Evolutionary conservation across 352 stramenopile species (phyloP), one percentile per base, ranked within the genome.

Genomic region (Globisporangium alternatum): DNA sequence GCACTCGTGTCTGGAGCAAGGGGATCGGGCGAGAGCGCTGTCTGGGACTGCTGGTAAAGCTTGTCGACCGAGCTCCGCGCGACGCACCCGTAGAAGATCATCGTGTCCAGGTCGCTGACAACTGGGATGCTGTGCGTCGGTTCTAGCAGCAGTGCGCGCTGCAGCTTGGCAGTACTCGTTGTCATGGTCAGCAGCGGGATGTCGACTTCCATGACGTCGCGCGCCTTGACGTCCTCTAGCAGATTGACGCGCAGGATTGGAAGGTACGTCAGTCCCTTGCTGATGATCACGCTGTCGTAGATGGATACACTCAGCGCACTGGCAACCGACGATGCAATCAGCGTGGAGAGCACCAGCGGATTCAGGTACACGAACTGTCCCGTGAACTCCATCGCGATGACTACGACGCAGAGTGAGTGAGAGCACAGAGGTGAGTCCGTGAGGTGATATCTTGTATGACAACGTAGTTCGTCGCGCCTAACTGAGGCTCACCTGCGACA

Each of bases 381-480:
- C 5, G 81, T 90, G 55, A 91, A 83, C 56, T 91, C 83, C 10
- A 89, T 62, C 31, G 78, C 79, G 53, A 91, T 91, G n/a, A 91
- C 78, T 67, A 33, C 41, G 28, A 51, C 12, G 35, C 35, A 41
- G 35, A 9, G 35, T 13, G 44, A 51, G 44, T 6, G n/a, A 10
- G 4, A 44, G 28, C 3, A 60, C 33, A 60, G n/a, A 9, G 8
- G 2, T 21, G 22, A 33, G 51, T 31, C 17, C 33, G 37, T 58
- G 6, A 48, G 31, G 13, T 9, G 35, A 41, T 10, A 7, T 13
- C 0, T 44, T 44, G 5, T 19, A 21, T 19, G 19, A 1, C 41
- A 47, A 47, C 35, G 15, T 7, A 41, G 9, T 41, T 41, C 15
- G 8, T n/a, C n/a, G n/a, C 35, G 41, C 19, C 10, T 47, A 6